A percentile compares a stretch with the other conserved stretches of the same genome.
Evolutionary conservation across 345 rosid genomes (phyloP).

Genomic region (Linum lewisii): DNA sequence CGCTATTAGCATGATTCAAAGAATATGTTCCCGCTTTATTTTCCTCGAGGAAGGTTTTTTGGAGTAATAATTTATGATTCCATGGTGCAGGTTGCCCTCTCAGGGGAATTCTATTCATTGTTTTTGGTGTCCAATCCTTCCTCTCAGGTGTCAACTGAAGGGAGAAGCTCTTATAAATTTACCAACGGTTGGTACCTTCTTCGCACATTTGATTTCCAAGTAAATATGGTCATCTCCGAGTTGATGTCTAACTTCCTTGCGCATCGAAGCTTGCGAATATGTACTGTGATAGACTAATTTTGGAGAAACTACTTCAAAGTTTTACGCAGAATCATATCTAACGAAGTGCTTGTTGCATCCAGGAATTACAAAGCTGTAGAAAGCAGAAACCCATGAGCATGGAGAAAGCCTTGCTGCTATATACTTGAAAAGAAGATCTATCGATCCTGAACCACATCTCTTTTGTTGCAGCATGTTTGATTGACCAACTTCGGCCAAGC

Average conservation of each 20-base stretch:
- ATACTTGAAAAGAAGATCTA: neutral
- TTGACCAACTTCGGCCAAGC: neutral
- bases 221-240: neutral
- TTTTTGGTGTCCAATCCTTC: slow-evolving; percentile 85
- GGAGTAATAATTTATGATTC: neutral
- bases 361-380: neutral
- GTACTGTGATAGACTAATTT: too few species aligned
- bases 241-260: too few species aligned
- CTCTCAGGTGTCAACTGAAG: slow-evolving; percentile 39
- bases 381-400: neutral
- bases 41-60: neutral
- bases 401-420: neutral
- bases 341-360: neutral
- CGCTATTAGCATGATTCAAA: neutral
- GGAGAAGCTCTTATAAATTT: slow-evolving; percentile 12
- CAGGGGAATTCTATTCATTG: slow-evolving; percentile 84
- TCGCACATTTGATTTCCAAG: slow-evolving; percentile 1
- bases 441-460: neutral
- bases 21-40: neutral
- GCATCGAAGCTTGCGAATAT: too few species aligned
- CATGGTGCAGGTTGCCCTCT: slow-evolving; percentile 66
- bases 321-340: neutral
- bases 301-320: too few species aligned
- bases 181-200: slow-evolving; percentile 22
- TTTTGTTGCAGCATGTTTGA: neutral